Conservation (phyloP, 2,329 filamentous ascomycete species). For the Geosmithia putterillii region DNA sequence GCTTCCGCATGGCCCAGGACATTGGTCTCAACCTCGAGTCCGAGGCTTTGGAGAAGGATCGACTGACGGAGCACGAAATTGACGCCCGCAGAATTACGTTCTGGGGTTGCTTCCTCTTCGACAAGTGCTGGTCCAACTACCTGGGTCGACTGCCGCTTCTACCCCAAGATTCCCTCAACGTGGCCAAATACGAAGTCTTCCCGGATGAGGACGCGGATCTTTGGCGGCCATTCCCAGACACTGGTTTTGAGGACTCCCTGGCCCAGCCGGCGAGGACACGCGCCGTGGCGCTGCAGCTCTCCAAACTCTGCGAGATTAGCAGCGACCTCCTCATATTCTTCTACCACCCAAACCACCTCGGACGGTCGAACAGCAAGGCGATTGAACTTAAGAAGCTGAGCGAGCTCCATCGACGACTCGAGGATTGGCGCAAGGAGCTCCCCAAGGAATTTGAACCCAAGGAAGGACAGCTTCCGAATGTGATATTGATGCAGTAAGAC, state of each 20-base stretch:
- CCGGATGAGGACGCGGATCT: constrained; percentile 73
- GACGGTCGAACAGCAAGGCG: constrained; percentile 57
- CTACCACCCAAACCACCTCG: constrained; percentile 67
- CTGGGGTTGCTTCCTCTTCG: constrained; percentile 97
- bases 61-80: constrained; percentile 67
- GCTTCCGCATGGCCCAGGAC: constrained; percentile 93
- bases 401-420: constrained; percentile 78
- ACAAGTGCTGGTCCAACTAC: constrained; percentile 99
- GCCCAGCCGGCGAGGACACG: constrained; percentile 75
- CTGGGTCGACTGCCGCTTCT: constrained; percentile 83
- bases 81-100: constrained; percentile 88
- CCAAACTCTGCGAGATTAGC: constrained; percentile 81
- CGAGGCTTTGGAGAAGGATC: constrained; percentile 46
- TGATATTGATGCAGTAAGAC: constrained; percentile 71
- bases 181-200: constrained; percentile 83
- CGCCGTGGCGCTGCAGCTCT: constrained; percentile 70
- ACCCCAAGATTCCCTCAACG: constrained; percentile 65
- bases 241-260: constrained; percentile 58
- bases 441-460: constrained; percentile 80
- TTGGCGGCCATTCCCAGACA: constrained; percentile 85
- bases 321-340: constrained; percentile 82
- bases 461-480: constrained; percentile 79
- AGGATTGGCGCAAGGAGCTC: constrained; percentile 76
- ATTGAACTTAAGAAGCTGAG: constrained; percentile 85
- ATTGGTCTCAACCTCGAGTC: constrained; percentile 83